Conservation (phyloP, 2,329 filamentous ascomycete species). For the Penicillium olsonii region DNA sequence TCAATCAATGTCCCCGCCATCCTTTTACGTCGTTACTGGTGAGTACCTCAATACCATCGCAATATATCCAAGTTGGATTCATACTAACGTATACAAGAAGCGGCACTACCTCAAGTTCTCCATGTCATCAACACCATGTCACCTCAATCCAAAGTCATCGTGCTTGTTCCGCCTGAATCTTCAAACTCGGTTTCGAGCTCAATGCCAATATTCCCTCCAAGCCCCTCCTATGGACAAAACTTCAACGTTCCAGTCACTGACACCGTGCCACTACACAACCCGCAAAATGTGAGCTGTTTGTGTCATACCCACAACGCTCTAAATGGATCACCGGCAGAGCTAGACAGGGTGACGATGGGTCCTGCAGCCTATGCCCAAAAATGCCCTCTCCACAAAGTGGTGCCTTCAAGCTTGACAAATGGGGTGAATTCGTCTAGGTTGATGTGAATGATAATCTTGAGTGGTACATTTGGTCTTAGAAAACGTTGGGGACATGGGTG, state of each 20-base stretch:
- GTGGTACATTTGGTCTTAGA: no score
- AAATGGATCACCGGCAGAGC: neutral
- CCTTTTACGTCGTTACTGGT: constrained; percentile 23
- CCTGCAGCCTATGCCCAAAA: neutral
- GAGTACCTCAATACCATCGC: neutral
- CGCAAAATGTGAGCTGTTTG: neutral
- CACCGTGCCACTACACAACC: neutral
- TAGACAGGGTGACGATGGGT: neutral
- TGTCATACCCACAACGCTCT: constrained; percentile 1
- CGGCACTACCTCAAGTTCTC: constrained; percentile 20
- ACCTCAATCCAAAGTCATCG: constrained; percentile 20
- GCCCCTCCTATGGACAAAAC: neutral
- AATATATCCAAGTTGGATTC: neutral
- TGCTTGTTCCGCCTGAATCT: constrained; percentile 16
- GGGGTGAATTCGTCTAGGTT: constrained; percentile 1
- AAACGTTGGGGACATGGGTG: no score
- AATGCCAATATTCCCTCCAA: neutral
- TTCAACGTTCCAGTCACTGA: neutral
- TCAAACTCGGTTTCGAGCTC: neutral
- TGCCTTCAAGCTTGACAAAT: neutral
- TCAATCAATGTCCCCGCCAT: constrained; percentile 8
- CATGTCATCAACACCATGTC: constrained; percentile 15
- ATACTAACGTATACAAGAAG: constrained; percentile 12
- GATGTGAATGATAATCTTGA: neutral
- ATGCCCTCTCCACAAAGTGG: constrained; percentile 13